These are phyloP conservation scores for Boeremia exigua DNA, from an alignment of 2,329 filamentous ascomycete genomes.

Conservation along the genomic window DNA sequence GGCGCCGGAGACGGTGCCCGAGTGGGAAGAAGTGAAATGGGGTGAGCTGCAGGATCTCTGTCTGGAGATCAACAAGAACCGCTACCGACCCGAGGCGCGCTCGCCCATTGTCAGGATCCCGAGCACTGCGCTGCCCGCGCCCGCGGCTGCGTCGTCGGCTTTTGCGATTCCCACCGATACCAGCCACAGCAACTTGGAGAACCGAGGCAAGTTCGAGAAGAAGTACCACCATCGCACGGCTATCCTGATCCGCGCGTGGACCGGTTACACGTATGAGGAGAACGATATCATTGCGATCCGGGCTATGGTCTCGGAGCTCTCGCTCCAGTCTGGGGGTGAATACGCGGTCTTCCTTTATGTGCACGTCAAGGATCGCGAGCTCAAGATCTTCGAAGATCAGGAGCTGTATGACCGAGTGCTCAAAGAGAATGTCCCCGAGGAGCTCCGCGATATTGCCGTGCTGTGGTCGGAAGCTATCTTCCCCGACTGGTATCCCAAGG, in stretches of 20 bases:
- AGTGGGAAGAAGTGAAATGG: slow-evolving; percentile 74
- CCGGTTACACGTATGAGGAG: slow-evolving; percentile 54
- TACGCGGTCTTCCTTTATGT: slow-evolving; percentile 57
- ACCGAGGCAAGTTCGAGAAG: slow-evolving; percentile 24
- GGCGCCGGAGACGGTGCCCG: slow-evolving; percentile 47
- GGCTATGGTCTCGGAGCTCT: slow-evolving; percentile 54
- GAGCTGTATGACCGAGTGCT: slow-evolving; percentile 67
- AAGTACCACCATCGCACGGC: slow-evolving; percentile 54
- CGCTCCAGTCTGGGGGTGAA: slow-evolving; percentile 55
- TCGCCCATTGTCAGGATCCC: slow-evolving; percentile 37
- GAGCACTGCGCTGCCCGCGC: slow-evolving; percentile 34
- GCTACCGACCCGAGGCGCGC: slow-evolving; percentile 59
- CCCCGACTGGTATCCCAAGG: slow-evolving; percentile 56
- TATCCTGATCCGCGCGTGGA: slow-evolving; percentile 55
- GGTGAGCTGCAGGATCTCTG: slow-evolving; percentile 72
- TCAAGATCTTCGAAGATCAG: slow-evolving; percentile 65
- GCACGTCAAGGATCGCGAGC: slow-evolving; percentile 59
- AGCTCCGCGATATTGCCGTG: slow-evolving; percentile 73
- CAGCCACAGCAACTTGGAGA: slow-evolving; percentile 37
- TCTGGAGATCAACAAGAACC: slow-evolving; percentile 67
- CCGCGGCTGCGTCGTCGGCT: slow-evolving; percentile 35
- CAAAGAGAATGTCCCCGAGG: slow-evolving; percentile 67
- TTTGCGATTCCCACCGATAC: slow-evolving; percentile 39
- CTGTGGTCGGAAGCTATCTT: slow-evolving; percentile 71
- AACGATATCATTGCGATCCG: slow-evolving; percentile 56